Conservation (phyloP, 1,139 yeast genomes). For the Wickerhamomyces sp. region DNA sequence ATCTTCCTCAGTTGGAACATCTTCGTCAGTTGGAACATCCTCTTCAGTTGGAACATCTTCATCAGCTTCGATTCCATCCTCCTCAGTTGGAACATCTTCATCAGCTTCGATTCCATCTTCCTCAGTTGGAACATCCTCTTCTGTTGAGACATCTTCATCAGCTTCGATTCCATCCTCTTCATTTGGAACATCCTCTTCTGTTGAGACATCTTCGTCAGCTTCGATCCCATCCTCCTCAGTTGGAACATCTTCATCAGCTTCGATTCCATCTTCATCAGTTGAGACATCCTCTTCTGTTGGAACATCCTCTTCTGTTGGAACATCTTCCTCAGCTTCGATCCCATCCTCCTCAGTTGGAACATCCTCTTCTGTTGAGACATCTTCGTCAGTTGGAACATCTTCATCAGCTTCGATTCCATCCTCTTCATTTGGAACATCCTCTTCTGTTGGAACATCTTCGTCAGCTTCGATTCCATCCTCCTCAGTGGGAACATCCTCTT, state of each 20-base stretch:
- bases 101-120: constrained; percentile 10
- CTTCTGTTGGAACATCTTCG: not conserved
- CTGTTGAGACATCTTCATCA: constrained; percentile 3
- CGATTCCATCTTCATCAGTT: not conserved
- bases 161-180: constrained; percentile 2
- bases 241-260: not conserved
- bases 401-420: not conserved
- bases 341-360: not conserved
- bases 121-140: constrained; percentile 13
- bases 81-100: constrained; percentile 12
- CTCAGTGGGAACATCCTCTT: not conserved
- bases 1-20: not conserved
- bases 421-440: no score
- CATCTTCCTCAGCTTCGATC: not conserved
- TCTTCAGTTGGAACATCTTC: not conserved
- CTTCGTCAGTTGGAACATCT: not conserved
- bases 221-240: not conserved
- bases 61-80: constrained; percentile 1
- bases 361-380: not conserved
- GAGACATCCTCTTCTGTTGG: constrained; percentile 1
- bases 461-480: not conserved
- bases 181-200: not conserved
- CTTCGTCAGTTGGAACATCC: not conserved
- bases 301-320: not conserved
- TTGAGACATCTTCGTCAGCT: not conserved